phyloP scores from a whole-genome alignment of 163 green algal genomes.

The Scenedesmus sp. region DNA sequence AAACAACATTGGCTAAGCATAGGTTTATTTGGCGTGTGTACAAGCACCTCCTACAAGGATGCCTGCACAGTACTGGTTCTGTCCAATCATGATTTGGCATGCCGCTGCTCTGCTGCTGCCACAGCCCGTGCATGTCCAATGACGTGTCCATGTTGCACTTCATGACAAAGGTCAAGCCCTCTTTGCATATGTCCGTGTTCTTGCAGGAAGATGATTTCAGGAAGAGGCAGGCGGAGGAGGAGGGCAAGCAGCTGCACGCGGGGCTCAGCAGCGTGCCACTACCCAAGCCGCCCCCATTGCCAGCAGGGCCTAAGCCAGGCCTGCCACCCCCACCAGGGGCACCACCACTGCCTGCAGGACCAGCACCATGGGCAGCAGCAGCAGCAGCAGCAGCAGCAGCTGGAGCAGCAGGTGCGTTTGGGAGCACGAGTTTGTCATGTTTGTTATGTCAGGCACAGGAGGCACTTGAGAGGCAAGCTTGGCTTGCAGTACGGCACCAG shows the following conservation, averaged over 20 bases:
- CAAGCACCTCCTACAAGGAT: no score
- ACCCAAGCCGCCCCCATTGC: constrained; percentile 78
- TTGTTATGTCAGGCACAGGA: not conserved
- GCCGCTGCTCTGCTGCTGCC: no score
- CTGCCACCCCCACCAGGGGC: constrained; percentile 53
- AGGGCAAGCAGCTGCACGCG: constrained; percentile 49
- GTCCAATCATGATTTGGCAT: no score
- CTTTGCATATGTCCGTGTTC: not conserved
- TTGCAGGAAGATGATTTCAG: constrained; percentile 31
- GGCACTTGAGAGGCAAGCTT: no score
- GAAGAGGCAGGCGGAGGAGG: constrained; percentile 10
- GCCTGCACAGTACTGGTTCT: no score
- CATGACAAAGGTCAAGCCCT: no score
- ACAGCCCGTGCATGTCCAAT: not conserved
- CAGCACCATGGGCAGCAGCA: constrained; percentile 50
- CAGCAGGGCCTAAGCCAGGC: constrained; percentile 69
- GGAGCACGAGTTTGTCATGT: not conserved
- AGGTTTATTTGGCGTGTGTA: no score
- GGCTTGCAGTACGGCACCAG: no score
- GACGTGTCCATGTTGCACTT: not conserved
- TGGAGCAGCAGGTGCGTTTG: not conserved
- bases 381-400: not conserved
- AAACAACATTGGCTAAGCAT: no score
- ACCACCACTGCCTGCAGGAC: constrained; percentile 57
- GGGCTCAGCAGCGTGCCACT: constrained; percentile 66